A percentile compares a stretch with the other conserved stretches of the same genome.
Conservation (phyloP, 495 filamentous ascomycete species). For the Astrocystis sublimbata region DNA sequence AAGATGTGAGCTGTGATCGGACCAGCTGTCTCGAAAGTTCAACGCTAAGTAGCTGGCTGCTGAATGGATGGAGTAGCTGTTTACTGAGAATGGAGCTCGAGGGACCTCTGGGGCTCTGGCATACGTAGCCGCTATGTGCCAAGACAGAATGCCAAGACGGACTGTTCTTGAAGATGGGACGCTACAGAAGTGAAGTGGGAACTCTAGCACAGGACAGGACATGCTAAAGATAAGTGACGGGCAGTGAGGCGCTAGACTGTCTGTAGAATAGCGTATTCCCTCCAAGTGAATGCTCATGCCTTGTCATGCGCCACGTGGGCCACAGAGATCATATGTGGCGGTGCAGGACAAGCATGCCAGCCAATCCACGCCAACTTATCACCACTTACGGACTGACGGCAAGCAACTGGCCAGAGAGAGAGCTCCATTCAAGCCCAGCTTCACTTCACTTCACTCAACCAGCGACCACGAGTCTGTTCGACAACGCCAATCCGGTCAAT, state of each 20-base stretch:
- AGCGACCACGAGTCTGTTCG: background rate
- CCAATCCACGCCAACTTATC: background rate
- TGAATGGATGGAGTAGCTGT: too few relatives aligned
- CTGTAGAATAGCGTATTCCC: too few relatives aligned
- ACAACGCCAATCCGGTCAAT: conserved; percentile 24
- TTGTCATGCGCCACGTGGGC: too few relatives aligned
- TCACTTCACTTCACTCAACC: background rate
- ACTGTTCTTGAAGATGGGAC: background rate
- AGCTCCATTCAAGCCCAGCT: background rate
- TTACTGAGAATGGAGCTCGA: conserved; percentile 18
- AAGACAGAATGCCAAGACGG: conserved; percentile 25
- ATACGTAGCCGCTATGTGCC: conserved; percentile 41
- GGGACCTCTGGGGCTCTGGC: conserved; percentile 27
- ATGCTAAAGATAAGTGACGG: background rate
- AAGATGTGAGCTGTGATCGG: conserved; percentile 6
- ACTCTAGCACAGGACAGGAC: background rate
- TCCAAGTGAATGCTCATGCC: too few relatives aligned
- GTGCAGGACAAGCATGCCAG: background rate
- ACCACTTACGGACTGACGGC: background rate
- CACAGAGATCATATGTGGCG: background rate
- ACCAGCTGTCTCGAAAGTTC: conserved; percentile 17
- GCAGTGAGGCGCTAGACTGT: too few relatives aligned
- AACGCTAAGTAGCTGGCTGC: too few relatives aligned
- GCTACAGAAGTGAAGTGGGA: background rate
- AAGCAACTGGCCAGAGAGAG: background rate